Evolutionary conservation across 2,329 filamentous ascomycete genomes (phyloP), one percentile per base, ranked within the genome.

Genomic region (Aspergillus brasiliensis): DNA sequence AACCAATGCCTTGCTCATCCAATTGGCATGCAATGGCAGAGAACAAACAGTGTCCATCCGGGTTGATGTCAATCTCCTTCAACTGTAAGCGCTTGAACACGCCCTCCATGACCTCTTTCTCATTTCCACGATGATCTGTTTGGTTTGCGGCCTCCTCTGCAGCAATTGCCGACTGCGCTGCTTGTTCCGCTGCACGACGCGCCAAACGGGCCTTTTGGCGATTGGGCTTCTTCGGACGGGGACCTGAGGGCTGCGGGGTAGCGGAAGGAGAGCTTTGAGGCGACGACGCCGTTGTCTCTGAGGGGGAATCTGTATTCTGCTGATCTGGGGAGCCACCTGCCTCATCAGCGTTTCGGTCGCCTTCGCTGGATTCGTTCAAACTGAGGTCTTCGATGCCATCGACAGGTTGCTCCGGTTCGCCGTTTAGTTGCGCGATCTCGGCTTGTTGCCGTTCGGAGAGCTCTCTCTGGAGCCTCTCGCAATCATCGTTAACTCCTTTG

Each of bases 31-130:
- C 93, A 53, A 98, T 84, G 0, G 95, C 92, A 15, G 92, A 90
- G 78, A 98, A 99, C 15, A 99, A 81, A 73, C 95, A 99, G 78
- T 99, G 95, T 0, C 95, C 95, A 76, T 99, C 94, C 0, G 95
- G 92, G 40, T 85, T 85, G 59, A 99, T 92, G 60, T 91, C 87
- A 68, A 90, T 85, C 79, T 97, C 91, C 19, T 80, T 81, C 15
- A 98, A 82, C 0, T 82, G 82, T 59, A 89, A 79, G 47, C 82
- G 79, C 56, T 81, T 78, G 73, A 97, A 89, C 42, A 86, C 84
- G 27, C 80, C 80, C 59, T 85, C 81, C 87, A 99, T 93, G 49
- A 84, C 83, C 54, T 84, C 81, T 67, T 86, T 83, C 79, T 97
- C 92, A 55, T 84, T 78, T 47, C 84, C 83, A 60, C 91, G 87